phyloP scores from a whole-genome alignment of 768 basidiomycete species.

The Podaxis sp. region DNA sequence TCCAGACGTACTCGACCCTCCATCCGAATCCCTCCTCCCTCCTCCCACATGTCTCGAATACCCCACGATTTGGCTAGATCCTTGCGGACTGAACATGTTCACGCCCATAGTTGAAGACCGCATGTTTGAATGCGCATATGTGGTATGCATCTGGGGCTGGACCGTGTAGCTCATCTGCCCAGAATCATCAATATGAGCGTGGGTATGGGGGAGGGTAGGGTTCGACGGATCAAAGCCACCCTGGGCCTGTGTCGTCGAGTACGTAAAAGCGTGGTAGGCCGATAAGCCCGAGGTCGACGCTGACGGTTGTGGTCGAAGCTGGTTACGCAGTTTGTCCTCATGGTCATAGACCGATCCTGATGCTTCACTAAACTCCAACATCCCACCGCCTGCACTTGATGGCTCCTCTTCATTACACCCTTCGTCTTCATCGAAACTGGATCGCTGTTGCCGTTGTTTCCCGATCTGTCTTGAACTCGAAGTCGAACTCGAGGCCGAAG shows the following conservation, averaged over 20 bases:
- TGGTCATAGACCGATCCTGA: background rate
- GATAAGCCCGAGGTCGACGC: background rate
- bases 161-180: background rate
- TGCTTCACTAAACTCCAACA: background rate
- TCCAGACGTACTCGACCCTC: constrained; percentile 6
- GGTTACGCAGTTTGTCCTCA: background rate
- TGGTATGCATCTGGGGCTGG: background rate
- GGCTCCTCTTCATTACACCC: background rate
- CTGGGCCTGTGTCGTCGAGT: background rate
- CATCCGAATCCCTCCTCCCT: constrained; percentile 4
- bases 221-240: background rate
- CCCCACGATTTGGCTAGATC: background rate
- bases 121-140: background rate
- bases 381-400: background rate
- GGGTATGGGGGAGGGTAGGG: background rate
- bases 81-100: background rate
- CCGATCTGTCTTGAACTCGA: background rate
- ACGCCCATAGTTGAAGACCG: background rate
- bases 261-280: background rate
- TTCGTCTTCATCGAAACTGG: background rate
- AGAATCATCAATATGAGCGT: background rate
- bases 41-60: background rate
- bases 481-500: background rate
- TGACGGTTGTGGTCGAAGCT: background rate
- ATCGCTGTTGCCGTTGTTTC: background rate